Conservation (phyloP, 1,284 basidiomycete species). For the Pseudozyma sp. region DNA sequence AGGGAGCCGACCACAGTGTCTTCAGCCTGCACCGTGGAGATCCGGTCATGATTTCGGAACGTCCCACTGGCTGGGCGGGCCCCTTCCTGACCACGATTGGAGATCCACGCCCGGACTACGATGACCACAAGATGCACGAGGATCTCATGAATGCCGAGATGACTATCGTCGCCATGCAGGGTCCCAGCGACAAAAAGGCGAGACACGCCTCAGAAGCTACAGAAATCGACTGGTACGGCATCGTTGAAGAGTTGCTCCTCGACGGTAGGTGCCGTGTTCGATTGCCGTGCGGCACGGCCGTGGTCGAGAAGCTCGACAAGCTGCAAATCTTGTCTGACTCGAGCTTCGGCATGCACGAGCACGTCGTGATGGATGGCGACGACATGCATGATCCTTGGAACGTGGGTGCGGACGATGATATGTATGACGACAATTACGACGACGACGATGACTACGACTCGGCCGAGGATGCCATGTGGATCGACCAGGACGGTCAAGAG, state of each 20-base stretch:
- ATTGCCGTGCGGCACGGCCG: slow-evolving; percentile 64
- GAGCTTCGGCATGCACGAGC: slow-evolving; percentile 47
- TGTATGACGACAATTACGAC: slow-evolving; percentile 39
- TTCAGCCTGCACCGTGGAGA: slow-evolving; percentile 85
- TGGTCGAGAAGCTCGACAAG: slow-evolving; percentile 52
- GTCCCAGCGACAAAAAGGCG: background rate
- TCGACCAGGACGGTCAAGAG: slow-evolving; percentile 57
- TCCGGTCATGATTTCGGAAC: slow-evolving; percentile 78
- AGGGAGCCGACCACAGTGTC: slow-evolving; percentile 72
- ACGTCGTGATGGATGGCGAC: slow-evolving; percentile 25
- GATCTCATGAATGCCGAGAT: slow-evolving; percentile 37
- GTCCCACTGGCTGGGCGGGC: slow-evolving; percentile 74
- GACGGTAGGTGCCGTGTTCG: slow-evolving; percentile 69
- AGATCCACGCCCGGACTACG: slow-evolving; percentile 43
- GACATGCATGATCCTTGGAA: slow-evolving; percentile 26
- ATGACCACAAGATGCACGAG: slow-evolving; percentile 27
- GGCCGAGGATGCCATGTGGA: slow-evolving; percentile 35
- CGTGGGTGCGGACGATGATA: slow-evolving; percentile 20
- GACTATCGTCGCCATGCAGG: slow-evolving; percentile 9
- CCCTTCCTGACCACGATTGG: slow-evolving; percentile 46
- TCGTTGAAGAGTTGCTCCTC: slow-evolving; percentile 69
- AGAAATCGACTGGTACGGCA: slow-evolving; percentile 71
- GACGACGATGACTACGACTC: slow-evolving; percentile 20
- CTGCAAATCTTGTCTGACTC: slow-evolving; percentile 49
- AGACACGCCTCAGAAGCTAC: slow-evolving; percentile 31